These are phyloP conservation scores for Hysterium pulicare DNA, from an alignment of 2,329 filamentous ascomycete species.

Conservation along the genomic window DNA sequence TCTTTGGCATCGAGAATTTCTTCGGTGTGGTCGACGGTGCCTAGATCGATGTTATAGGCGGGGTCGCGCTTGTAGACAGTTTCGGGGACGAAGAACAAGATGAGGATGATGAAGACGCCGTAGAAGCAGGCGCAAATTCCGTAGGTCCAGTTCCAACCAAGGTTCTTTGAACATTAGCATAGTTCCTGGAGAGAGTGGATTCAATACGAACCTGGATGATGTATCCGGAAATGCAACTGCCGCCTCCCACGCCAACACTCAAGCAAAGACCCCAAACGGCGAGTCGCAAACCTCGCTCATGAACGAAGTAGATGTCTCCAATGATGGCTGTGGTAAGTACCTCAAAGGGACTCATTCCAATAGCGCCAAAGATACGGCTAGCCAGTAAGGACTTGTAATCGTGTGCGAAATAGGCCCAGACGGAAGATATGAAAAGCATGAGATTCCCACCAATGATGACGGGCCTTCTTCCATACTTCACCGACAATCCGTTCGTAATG, in stretches of 20 bases:
- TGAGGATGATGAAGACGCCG: slow-evolving; percentile 75
- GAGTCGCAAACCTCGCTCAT: slow-evolving; percentile 43
- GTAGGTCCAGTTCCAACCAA: slow-evolving; percentile 74
- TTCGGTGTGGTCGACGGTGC: slow-evolving; percentile 17
- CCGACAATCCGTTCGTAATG: slow-evolving; percentile 16
- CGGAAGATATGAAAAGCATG: slow-evolving; percentile 15
- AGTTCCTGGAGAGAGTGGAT: slow-evolving; percentile 77
- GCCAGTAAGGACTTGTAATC: slow-evolving; percentile 16
- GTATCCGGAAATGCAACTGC: slow-evolving; percentile 17
- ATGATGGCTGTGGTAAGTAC: slow-evolving; percentile 27
- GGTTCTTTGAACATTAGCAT: slow-evolving; percentile 44
- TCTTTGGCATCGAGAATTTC: slow-evolving; percentile 16
- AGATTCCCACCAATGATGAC: slow-evolving; percentile 20
- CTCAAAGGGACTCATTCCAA: slow-evolving; percentile 22
- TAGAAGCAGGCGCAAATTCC: slow-evolving; percentile 55
- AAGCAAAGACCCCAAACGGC: slow-evolving; percentile 18
- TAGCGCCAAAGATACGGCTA: slow-evolving; percentile 17
- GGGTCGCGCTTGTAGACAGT: slow-evolving; percentile 69
- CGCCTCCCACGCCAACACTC: slow-evolving; percentile 16
- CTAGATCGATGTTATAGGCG: slow-evolving; percentile 65
- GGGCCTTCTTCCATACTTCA: slow-evolving; percentile 18
- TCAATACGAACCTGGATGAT: slow-evolving; percentile 55
- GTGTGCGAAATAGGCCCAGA: slow-evolving; percentile 19
- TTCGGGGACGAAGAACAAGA: slow-evolving; percentile 79
- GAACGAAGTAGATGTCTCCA: slow-evolving; percentile 45